Percentiles rank a stretch among this genome's conserved stretches.
Conservation (phyloP, 371 early-diverging fungal species). For the Cokeromyces recurvatus region DNA sequence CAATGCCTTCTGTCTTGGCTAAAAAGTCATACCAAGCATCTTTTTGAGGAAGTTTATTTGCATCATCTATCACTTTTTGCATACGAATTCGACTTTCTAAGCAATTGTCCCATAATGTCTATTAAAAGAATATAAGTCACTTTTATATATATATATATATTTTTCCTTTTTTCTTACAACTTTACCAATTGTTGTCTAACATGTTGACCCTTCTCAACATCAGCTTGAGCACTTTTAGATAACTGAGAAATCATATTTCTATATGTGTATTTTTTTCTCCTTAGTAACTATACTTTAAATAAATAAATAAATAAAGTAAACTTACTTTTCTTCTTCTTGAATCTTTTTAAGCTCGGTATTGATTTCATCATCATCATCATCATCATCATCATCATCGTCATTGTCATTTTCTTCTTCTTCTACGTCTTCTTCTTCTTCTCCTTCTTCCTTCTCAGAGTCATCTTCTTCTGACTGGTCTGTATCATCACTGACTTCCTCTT, state of each 20-base stretch:
- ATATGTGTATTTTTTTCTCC: neutral
- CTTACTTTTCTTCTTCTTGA: slow-evolving; percentile 75
- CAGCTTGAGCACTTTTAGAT: slow-evolving; percentile 67
- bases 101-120: slow-evolving; percentile 80
- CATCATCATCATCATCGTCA: slow-evolving; percentile 25
- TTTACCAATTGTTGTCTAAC: slow-evolving; percentile 79
- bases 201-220: slow-evolving; percentile 87
- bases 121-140: slow-evolving; percentile 20
- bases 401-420: slow-evolving; percentile 22
- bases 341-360: slow-evolving; percentile 70
- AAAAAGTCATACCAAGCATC: slow-evolving; percentile 29
- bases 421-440: slow-evolving; percentile 18
- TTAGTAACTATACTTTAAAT: neutral
- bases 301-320: slow-evolving; percentile 10
- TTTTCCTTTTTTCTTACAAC: slow-evolving; percentile 16
- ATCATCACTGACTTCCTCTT: slow-evolving; percentile 6
- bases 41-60: slow-evolving; percentile 80
- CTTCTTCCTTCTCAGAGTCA: slow-evolving; percentile 14
- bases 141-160: no score
- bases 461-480: no score
- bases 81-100: slow-evolving; percentile 88
- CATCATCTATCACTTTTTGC: slow-evolving; percentile 70
- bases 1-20: slow-evolving; percentile 27
- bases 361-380: slow-evolving; percentile 28
- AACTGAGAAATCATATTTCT: slow-evolving; percentile 62